These are phyloP conservation scores for Chenopodium suecicum DNA, from an alignment of 148 eudicot genomes.

Conservation along the genomic window DNA sequence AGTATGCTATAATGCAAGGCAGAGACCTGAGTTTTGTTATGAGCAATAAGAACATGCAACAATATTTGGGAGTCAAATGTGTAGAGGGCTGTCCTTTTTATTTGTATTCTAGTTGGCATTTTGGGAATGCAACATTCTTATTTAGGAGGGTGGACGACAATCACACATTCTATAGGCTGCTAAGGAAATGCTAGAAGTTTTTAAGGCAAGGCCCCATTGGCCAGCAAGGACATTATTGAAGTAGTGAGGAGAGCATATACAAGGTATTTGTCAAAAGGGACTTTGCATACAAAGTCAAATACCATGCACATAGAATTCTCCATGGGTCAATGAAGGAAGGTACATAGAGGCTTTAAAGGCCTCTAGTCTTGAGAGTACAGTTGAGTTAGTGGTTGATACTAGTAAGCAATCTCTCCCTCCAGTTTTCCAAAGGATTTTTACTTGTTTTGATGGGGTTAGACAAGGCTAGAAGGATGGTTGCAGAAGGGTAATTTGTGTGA, in stretches of 20 bases:
- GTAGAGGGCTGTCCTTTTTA: not conserved
- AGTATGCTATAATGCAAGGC: conserved; percentile 1
- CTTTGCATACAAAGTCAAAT: not conserved
- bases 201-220: not conserved
- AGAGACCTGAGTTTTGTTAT: not conserved
- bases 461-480: not conserved
- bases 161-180: not conserved
- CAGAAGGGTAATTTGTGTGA: not conserved
- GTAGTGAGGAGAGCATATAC: not conserved
- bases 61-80: not conserved
- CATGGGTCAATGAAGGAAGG: not conserved
- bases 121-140: not conserved
- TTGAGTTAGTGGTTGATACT: no score
- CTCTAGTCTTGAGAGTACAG: no score
- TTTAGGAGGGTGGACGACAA: not conserved
- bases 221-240: not conserved
- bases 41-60: not conserved
- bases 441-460: not conserved
- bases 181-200: not conserved
- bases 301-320: not conserved
- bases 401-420: not conserved
- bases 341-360: not conserved
- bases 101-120: not conserved
- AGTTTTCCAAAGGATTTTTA: not conserved
- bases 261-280: not conserved